Conservation (phyloP, 2,329 filamentous ascomycete species). For the Pseudocercospora pini-densiflorae region DNA sequence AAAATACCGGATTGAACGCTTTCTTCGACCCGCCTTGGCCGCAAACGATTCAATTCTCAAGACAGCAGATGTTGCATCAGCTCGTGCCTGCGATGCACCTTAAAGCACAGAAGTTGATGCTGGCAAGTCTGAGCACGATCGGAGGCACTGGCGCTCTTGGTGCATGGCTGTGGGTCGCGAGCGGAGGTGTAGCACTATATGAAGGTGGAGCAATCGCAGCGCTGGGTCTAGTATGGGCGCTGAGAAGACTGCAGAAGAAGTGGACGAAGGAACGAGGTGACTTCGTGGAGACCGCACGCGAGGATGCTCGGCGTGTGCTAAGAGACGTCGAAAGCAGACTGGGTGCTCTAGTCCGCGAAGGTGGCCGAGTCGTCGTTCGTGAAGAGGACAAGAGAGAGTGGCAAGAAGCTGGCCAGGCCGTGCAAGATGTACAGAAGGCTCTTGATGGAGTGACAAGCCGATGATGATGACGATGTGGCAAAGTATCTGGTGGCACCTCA, state of each 20-base stretch:
- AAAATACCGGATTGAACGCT: conserved; percentile 37
- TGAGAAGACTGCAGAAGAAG: conserved; percentile 61
- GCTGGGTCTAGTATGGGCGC: conserved; percentile 61
- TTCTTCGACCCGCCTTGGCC: conserved; percentile 65
- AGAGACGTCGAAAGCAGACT: conserved; percentile 58
- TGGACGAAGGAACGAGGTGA: conserved; percentile 60
- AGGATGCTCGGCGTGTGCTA: conserved; percentile 62
- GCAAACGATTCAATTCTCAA: conserved; percentile 71
- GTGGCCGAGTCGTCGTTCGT: conserved; percentile 45
- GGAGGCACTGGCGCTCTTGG: conserved; percentile 59
- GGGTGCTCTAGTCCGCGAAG: conserved; percentile 50
- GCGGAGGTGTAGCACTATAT: conserved; percentile 57
- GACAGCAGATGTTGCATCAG: conserved; percentile 53
- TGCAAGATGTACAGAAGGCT: conserved; percentile 40
- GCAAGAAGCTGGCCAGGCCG: conserved; percentile 48
- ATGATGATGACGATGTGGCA: neutral
- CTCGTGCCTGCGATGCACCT: conserved; percentile 51
- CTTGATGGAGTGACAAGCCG: neutral
- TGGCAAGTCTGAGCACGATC: conserved; percentile 76
- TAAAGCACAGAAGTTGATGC: conserved; percentile 57
- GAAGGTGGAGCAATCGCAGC: conserved; percentile 65
- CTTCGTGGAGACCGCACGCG: conserved; percentile 59
- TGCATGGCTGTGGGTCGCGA: conserved; percentile 59
- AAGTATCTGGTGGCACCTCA: neutral
- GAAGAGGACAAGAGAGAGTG: conserved; percentile 46